These are phyloP conservation scores for Daldinia childiae DNA, from an alignment of 495 filamentous ascomycete genomes.

Conservation along the genomic window DNA sequence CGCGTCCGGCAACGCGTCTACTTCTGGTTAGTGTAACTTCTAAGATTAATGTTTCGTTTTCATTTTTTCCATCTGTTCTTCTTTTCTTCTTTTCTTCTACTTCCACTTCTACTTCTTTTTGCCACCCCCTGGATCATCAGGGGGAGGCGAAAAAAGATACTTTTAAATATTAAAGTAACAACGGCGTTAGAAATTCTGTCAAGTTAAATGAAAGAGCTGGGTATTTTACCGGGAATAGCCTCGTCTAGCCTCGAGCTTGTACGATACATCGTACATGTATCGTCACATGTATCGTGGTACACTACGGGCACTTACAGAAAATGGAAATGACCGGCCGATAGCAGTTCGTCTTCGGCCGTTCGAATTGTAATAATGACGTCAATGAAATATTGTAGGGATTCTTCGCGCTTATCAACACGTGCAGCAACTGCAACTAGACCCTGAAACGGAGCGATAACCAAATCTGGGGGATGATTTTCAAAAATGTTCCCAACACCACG, in stretches of 20 bases:
- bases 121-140: constrained; percentile 50
- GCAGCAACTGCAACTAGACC: constrained; percentile 39
- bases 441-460: constrained; percentile 42
- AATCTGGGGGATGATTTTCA: constrained; percentile 41
- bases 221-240: constrained; percentile 34
- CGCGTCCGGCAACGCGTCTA: neutral
- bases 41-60: constrained; percentile 21
- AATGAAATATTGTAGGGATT: neutral
- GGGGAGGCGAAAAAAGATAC: constrained; percentile 43
- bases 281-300: neutral
- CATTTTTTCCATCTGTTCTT: neutral
- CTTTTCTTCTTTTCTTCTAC: neutral
- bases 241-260: constrained; percentile 7
- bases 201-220: neutral
- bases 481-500: constrained; percentile 5
- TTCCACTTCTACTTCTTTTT: constrained; percentile 17
- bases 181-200: neutral
- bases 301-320: neutral
- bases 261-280: neutral
- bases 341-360: neutral
- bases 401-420: constrained; percentile 46
- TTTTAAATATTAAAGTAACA: neutral
- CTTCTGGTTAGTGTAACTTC: constrained; percentile 13
- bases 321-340: constrained; percentile 3
- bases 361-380: constrained; percentile 27